Evolutionary conservation across 371 early-diverging fungal species (phyloP), one percentile per base, ranked within the genome.

Genomic region (Capniomyces stellatus): DNA sequence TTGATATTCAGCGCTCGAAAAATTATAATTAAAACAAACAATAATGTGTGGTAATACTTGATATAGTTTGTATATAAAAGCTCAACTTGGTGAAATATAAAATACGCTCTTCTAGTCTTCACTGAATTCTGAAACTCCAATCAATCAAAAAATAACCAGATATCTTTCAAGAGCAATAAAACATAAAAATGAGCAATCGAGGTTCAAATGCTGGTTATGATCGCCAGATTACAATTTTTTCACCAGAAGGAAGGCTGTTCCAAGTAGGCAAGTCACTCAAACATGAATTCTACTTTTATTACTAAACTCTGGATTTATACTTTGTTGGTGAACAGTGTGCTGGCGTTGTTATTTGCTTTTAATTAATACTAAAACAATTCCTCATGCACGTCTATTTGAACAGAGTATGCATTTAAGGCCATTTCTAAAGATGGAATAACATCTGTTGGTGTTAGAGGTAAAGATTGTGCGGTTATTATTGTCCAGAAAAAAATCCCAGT

Each of bases 341-440:
- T 21, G 42, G 35, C 40, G 27, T 39, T 49, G 15, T 43, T 42
- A 2, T 46, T 24, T 42, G 19, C 22, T 15, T 35, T 10, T 35
- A 10, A 35, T 35, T 15, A 15, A 15, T 35, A 15, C 35, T 35
- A 10, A 10, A 35, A 35, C 35, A 1, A 42, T 39, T 25, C 35
- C n/a, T n/a, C n/a, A n/a, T n/a, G n/a, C n/a, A 13, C 25, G 10
- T 39, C 43, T 29, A 42, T 39, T 21, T 42, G 28, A 56, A 39
- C 71, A 93, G 98, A 98, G 64, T 98, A 98, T 75, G 97, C 98
- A 35, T 96, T 96, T 74, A 98, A 98, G 72, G 98, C 97, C 21
- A 96, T 98, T 63, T 80, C 91, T 25, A 92, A 89, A 64, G 80
- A 89, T 40, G 93, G 90, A 43, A 72, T 89, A 57, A 98, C 98